Conservation (phyloP, 169 alveolate species). For the Eimeria falciformis region DNA sequence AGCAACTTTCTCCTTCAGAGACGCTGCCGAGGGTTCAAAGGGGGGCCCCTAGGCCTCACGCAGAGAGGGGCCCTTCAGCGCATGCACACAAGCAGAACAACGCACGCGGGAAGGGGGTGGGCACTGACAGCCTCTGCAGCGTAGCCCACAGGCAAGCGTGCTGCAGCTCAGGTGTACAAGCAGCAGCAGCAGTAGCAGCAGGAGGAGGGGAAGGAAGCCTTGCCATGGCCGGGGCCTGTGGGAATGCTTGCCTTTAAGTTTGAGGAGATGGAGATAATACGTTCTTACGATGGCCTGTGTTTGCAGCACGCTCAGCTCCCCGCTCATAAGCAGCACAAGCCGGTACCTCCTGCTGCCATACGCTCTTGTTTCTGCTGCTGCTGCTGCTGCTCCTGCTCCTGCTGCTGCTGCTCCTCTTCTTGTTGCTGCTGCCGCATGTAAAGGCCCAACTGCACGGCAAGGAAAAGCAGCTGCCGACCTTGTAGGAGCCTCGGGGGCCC, state of each 20-base stretch:
- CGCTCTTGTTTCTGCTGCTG: background rate
- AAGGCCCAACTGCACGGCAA: background rate
- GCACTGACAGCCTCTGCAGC: no score
- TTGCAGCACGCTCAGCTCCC: conserved; percentile 6
- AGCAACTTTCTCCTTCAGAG: no score
- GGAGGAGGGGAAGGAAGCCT: background rate
- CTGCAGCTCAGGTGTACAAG: background rate
- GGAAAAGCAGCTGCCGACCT: background rate
- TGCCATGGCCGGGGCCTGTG: background rate
- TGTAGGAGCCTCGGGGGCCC: background rate
- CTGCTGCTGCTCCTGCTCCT: background rate
- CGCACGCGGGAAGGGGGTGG: no score
- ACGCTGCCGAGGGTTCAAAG: no score
- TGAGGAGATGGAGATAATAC: background rate
- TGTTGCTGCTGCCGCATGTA: conserved; percentile 11
- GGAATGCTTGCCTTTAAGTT: background rate
- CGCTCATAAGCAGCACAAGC: conserved; percentile 26
- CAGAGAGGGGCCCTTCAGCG: no score
- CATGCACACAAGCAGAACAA: no score
- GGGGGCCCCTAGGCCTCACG: no score
- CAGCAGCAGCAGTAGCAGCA: conserved; percentile 7
- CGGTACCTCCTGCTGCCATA: background rate
- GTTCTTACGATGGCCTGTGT: background rate
- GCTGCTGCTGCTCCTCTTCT: background rate
- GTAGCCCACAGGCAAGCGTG: no score